These are phyloP conservation scores for Peniophora sp. DNA, from an alignment of 1,284 basidiomycete species.

Conservation along the genomic window DNA sequence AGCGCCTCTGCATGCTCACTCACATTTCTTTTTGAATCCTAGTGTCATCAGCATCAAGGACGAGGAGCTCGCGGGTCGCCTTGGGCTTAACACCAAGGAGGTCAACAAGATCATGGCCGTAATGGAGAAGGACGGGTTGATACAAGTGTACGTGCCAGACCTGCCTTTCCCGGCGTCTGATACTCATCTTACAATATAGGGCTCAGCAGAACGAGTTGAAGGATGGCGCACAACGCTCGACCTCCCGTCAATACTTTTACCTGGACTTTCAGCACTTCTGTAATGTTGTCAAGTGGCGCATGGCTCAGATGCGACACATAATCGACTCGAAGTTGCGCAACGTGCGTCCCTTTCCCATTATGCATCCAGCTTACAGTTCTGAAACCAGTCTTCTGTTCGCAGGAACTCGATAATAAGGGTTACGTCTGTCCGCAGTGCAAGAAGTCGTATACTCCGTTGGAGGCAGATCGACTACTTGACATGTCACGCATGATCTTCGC, in stretches of 20 bases:
- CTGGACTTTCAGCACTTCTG: slow-evolving; percentile 94
- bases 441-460: slow-evolving; percentile 79
- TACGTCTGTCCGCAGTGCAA: slow-evolving; percentile 91
- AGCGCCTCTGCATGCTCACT: slow-evolving; percentile 25
- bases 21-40: slow-evolving; percentile 6
- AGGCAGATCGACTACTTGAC: slow-evolving; percentile 80
- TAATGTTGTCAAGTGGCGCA: slow-evolving; percentile 96
- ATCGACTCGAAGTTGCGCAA: slow-evolving; percentile 87
- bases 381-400: slow-evolving; percentile 5
- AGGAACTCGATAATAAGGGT: slow-evolving; percentile 95
- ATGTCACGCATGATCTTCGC: slow-evolving; percentile 52
- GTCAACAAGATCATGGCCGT: slow-evolving; percentile 87
- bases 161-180: slow-evolving; percentile 4
- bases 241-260: slow-evolving; percentile 88
- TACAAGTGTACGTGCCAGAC: slow-evolving; percentile 63
- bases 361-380: slow-evolving; percentile 5
- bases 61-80: slow-evolving; percentile 82
- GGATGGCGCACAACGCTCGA: slow-evolving; percentile 74
- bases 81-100: slow-evolving; percentile 90
- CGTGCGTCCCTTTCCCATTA: slow-evolving; percentile 31
- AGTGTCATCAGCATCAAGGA: slow-evolving; percentile 66
- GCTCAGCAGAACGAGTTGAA: slow-evolving; percentile 83
- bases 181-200: slow-evolving; percentile 27
- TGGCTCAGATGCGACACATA: slow-evolving; percentile 87
- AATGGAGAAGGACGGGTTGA: slow-evolving; percentile 77